Evolutionary conservation across 2,329 filamentous ascomycete genomes (phyloP).

Genomic region (Arthrobotrys entomopaga): DNA sequence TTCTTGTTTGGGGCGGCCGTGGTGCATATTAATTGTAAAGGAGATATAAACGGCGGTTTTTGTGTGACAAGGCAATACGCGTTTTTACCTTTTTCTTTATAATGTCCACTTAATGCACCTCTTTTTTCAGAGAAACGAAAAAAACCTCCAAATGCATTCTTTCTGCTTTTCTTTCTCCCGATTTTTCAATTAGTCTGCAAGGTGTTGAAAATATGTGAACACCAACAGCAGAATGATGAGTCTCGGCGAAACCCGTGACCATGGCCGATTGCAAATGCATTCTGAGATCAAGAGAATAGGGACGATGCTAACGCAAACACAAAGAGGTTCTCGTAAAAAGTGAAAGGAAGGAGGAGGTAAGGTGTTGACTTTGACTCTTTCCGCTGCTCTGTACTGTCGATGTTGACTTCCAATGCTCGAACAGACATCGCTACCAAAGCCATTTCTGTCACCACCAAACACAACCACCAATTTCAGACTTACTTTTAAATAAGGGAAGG

Average conservation of each 20-base stretch:
- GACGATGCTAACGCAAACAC: neutral
- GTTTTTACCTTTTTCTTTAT: slow-evolving; percentile 53
- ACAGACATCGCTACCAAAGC: slow-evolving; percentile 2
- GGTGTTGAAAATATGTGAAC: slow-evolving; percentile 26
- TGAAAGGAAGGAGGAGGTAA: slow-evolving; percentile 25
- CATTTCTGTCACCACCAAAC: neutral
- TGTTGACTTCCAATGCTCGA: slow-evolving; percentile 13
- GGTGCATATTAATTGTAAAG: slow-evolving; percentile 55
- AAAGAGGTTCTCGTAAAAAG: neutral
- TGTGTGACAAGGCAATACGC: slow-evolving; percentile 55
- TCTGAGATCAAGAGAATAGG: slow-evolving; percentile 9
- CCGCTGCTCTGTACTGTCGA: slow-evolving; percentile 10
- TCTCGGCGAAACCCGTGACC: slow-evolving; percentile 25
- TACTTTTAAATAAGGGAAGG: slow-evolving; percentile 51
- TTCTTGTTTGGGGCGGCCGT: slow-evolving; percentile 41
- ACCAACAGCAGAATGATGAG: slow-evolving; percentile 28
- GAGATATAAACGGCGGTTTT: slow-evolving; percentile 56
- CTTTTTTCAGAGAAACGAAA: slow-evolving; percentile 6
- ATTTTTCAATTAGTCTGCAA: slow-evolving; percentile 21
- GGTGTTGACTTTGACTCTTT: neutral
- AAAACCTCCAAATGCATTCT: slow-evolving; percentile 55
- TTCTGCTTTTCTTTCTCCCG: slow-evolving; percentile 31
- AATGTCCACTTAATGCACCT: slow-evolving; percentile 55
- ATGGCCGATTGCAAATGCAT: slow-evolving; percentile 2
- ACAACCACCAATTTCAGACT: slow-evolving; percentile 31